Evolutionary conservation across 2,329 filamentous ascomycete genomes (phyloP), one percentile per base, ranked within the genome.

Genomic region (Leptographium lundbergii): DNA sequence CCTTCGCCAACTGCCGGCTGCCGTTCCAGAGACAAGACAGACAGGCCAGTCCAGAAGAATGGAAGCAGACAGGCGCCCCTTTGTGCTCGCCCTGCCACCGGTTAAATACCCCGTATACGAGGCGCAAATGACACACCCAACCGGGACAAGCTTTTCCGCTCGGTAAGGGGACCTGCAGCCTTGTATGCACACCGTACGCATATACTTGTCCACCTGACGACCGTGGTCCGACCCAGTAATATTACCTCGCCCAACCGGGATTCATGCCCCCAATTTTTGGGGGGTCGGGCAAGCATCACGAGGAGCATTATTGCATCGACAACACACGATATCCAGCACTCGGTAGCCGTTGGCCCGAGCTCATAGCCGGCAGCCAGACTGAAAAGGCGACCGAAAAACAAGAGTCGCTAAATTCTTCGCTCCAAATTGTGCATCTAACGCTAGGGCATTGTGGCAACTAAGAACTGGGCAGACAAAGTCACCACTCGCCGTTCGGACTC

Each of bases 331-430:
- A 27, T 27, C 25, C 17, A 27, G 14, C n/a, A 14, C 24, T 54
- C 51, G 51, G 29, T 24, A 34, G 17, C 51, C 51, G 51, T 34
- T 54, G 19, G 51, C 51, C 51, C 51, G 51, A 54, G 51, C 51
- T 22, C 48, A 32, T 51, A 29, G 48, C 25, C 48, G 48, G 25
- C 48, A 14, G 19, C 17, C 42, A 45, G 48, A 25, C 47, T 50
- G 13, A 27, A 27, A 51, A 51, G 17, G 3, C 24, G 24, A 17
- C 17, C 25, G 7, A n/a, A 19, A 51, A 9, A 3, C 25, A 25
- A 9, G 17, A 51, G 14, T 51, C 55, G 55, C 55, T 57, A 39
- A 57, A 57, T 57, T 32, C 14, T 27, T 57, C 55, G 55, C 55
- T 42, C 42, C 27, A 48, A 57, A 13, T 14, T 7, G 24, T 17